Percentiles rank a stretch among this genome's conserved stretches.
phyloP scores from a whole-genome alignment of 1,284 basidiomycete genomes.

The Coniferiporia weirii region DNA sequence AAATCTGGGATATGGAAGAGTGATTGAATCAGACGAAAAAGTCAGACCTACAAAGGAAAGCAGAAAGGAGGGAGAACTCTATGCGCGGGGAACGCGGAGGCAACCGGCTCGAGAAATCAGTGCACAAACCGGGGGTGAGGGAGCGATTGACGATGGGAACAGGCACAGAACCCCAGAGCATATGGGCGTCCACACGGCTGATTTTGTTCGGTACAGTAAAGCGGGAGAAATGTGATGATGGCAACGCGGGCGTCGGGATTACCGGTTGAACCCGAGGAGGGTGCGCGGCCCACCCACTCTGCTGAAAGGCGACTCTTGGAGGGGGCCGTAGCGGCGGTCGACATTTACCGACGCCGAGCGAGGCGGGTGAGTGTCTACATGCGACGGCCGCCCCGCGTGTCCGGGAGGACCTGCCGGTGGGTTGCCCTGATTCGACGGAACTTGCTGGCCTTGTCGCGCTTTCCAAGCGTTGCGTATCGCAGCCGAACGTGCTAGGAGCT shows the following conservation, averaged over 20 bases:
- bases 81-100: not conserved
- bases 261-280: constrained; percentile 63
- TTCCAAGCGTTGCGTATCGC: constrained; percentile 70
- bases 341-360: constrained; percentile 22
- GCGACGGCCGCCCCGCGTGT: constrained; percentile 12
- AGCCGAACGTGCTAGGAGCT: constrained; percentile 60
- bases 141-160: too few relatives aligned
- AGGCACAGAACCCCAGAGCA: not conserved
- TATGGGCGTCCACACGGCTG: not conserved
- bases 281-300: constrained; percentile 61
- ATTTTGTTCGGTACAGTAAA: not conserved
- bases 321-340: constrained; percentile 57
- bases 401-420: constrained; percentile 18
- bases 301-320: constrained; percentile 60
- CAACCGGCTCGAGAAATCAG: not conserved
- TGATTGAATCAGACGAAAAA: not conserved
- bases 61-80: not conserved
- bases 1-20: not conserved
- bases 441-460: constrained; percentile 41
- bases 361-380: not conserved
- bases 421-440: constrained; percentile 19
- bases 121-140: too few relatives aligned
- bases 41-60: not conserved
- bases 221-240: too few relatives aligned
- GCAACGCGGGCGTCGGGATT: constrained; percentile 21